Evolutionary conservation across 345 rosid genomes (phyloP), one percentile per base, ranked within the genome.

Genomic region (Rhodamnia rubescens): DNA sequence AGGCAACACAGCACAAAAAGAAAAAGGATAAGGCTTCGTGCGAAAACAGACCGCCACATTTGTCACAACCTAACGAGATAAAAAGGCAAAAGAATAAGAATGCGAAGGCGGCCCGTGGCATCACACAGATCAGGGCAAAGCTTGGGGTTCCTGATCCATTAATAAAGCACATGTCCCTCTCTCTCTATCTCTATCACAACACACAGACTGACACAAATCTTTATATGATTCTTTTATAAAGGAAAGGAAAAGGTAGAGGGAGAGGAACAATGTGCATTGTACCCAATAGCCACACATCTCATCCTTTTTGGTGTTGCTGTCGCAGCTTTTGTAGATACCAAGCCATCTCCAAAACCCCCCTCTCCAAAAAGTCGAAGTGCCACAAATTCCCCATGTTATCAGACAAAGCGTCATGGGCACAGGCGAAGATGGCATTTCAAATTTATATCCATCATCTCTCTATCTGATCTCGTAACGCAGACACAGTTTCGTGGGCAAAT

Each of bases 71-170:
- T 18, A 69, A 32, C 47, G 80, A 36, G 80, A 69, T 69, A 69
- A 36, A 69, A 69, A 69, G 47, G 80, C 13, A 9, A 36, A 40
- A 18, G 78, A 69, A 69, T 32, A 69, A 69, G 78, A 69, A 69
- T 69, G 87, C 92, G 74, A 87, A 74, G 88, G 84, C 94, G 94
- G 91, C 85, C 86, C 94, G 85, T 90, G 89, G 92, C 92, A 88
- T 90, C 92, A 40, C 91, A 85, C 27, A 53, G 36, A 22, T 83
- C 40, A 54, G 13, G 78, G 78, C 78, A 20, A 18, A 36, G 78
- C 47, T 69, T 5, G 47, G 47, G 24, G 6, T 69, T 69, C 78
- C 20, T 69, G 42, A 18, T 69, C 44, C 47, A 69, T 69, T 44
- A 32, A 36, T 69, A 69, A 69, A 69, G 78, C 15, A 24, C 29